Conservation (phyloP, 768 basidiomycete species). For the Leccinum sublutescens region DNA sequence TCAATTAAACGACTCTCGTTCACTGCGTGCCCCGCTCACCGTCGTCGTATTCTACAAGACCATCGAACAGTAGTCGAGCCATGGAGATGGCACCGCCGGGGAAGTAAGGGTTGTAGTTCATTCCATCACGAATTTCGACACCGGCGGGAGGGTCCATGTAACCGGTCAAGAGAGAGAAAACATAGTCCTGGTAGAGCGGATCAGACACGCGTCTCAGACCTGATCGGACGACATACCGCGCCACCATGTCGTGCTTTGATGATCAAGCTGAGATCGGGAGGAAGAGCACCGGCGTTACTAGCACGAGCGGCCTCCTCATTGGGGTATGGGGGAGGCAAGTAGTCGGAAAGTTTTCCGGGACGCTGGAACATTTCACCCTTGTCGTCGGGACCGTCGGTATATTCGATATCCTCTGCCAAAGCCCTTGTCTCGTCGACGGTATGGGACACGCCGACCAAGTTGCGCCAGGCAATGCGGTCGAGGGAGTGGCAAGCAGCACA, state of each 20-base stretch:
- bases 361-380: slow-evolving; percentile 96
- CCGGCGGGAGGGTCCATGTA: slow-evolving; percentile 96
- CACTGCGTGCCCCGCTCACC: slow-evolving; percentile 44
- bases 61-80: slow-evolving; percentile 95
- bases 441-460: slow-evolving; percentile 97
- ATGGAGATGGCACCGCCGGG: slow-evolving; percentile 98
- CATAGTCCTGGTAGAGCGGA: slow-evolving; percentile 69
- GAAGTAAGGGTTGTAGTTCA: slow-evolving; percentile 99
- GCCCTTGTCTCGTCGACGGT: slow-evolving; percentile 84
- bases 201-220: slow-evolving; percentile 1
- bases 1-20: slow-evolving; percentile 5
- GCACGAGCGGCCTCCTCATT: slow-evolving; percentile 98
- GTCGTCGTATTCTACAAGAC: slow-evolving; percentile 94
- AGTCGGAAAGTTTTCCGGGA: slow-evolving; percentile 97
- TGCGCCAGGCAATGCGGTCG: slow-evolving; percentile 99
- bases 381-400: slow-evolving; percentile 91
- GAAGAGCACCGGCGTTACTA: slow-evolving; percentile 90
- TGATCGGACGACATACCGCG: slow-evolving; percentile 58
- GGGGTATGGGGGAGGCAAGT: slow-evolving; percentile 91
- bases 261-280: slow-evolving; percentile 96
- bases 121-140: slow-evolving; percentile 90
- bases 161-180: slow-evolving; percentile 95
- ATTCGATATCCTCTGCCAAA: slow-evolving; percentile 97
- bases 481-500: slow-evolving; percentile 99
- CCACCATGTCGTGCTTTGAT: slow-evolving; percentile 97